Conservation (phyloP, 1,139 yeast species). For the Saccharomyces hybrid region DNA sequence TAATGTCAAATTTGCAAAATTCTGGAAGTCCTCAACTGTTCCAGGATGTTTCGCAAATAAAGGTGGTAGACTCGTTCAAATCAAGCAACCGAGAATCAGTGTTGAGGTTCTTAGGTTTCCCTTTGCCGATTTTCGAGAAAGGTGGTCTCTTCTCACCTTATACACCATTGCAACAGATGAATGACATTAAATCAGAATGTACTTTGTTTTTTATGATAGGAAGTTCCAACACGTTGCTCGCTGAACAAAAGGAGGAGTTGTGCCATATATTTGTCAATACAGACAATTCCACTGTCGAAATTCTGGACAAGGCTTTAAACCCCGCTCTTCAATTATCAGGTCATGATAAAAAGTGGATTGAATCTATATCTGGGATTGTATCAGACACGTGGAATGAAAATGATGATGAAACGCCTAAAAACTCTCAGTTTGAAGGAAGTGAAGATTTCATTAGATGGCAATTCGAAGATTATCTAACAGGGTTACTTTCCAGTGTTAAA, state of each 20-base stretch:
- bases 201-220: conserved; percentile 73
- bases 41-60: conserved; percentile 44
- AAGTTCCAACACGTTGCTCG: conserved; percentile 73
- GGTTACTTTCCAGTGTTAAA: conserved; percentile 68
- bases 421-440: conserved; percentile 57
- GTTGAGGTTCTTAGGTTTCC: conserved; percentile 77
- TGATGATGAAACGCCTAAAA: conserved; percentile 40
- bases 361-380: conserved; percentile 23
- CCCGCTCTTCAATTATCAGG: conserved; percentile 46
- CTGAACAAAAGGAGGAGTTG: conserved; percentile 53
- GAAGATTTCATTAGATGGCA: conserved; percentile 84
- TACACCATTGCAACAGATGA: conserved; percentile 83
- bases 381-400: conserved; percentile 38
- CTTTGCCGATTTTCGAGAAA: conserved; percentile 74
- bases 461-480: conserved; percentile 82
- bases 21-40: conserved; percentile 74
- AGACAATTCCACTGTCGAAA: conserved; percentile 44
- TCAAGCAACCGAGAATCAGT: conserved; percentile 74
- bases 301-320: conserved; percentile 36
- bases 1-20: conserved; percentile 64
- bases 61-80: conserved; percentile 61
- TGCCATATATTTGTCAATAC: conserved; percentile 52
- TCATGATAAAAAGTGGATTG: conserved; percentile 69
- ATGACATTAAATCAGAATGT: conserved; percentile 52
- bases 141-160: conserved; percentile 91